phyloP scores from a whole-genome alignment of 2,329 filamentous ascomycete genomes.

The Proliferodiscus dingleyae region DNA sequence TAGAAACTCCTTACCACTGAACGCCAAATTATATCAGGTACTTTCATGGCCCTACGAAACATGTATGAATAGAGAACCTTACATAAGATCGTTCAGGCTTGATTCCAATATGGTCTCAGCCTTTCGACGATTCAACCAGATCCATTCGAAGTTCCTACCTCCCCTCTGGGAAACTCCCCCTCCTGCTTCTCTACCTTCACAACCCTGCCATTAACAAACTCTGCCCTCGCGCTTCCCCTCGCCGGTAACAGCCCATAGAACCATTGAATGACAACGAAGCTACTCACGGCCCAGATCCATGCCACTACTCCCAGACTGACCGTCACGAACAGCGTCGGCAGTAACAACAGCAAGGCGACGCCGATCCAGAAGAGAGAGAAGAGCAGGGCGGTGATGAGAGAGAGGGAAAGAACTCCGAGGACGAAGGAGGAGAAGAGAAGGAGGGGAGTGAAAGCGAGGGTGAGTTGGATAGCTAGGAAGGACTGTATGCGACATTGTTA shows the following conservation, averaged over 20 bases:
- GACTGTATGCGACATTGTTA: conserved; percentile 42
- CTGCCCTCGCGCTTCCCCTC: conserved; percentile 15
- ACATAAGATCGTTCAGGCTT: too few relatives aligned
- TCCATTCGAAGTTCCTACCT: conserved; percentile 7
- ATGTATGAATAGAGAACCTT: too few relatives aligned
- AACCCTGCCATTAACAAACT: conserved; percentile 21
- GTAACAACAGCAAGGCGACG: conserved; percentile 60
- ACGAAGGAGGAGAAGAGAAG: conserved; percentile 65
- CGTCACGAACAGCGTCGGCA: conserved; percentile 65
- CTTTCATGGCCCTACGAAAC: too few relatives aligned
- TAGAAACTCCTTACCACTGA: too few relatives aligned
- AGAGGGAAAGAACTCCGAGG: conserved; percentile 56
- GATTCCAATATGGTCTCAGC: too few relatives aligned
- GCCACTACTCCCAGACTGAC: conserved; percentile 56
- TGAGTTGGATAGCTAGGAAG: conserved; percentile 60
- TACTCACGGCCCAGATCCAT: conserved; percentile 63
- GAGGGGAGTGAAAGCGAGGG: conserved; percentile 63
- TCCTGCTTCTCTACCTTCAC: conserved; percentile 21
- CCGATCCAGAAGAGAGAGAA: conserved; percentile 66
- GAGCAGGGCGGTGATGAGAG: conserved; percentile 55
- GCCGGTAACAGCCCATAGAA: conserved; percentile 36
- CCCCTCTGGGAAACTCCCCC: conserved; percentile 12
- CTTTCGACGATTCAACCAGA: too few relatives aligned
- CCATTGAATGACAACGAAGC: conserved; percentile 48
- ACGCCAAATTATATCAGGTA: too few relatives aligned